phyloP scores from a whole-genome alignment of 2,329 filamentous ascomycete species.

The Cordyceps cateniannulata region DNA sequence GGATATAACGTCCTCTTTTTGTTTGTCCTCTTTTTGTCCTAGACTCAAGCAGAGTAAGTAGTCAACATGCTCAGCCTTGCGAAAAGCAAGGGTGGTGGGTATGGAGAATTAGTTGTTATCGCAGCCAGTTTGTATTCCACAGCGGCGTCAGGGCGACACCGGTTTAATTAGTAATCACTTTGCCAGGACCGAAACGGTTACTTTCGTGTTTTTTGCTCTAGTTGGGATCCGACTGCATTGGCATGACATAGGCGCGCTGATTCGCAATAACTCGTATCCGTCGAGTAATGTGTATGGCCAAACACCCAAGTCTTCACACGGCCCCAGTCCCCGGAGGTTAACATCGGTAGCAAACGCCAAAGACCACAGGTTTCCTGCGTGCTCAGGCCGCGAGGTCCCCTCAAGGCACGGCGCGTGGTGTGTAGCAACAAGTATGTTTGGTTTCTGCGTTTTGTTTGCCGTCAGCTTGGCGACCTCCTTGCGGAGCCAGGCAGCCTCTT shows the following conservation, averaged over 20 bases:
- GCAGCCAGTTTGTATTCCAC: too few species aligned
- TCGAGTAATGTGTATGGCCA: slow-evolving; percentile 43
- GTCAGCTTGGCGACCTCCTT: slow-evolving; percentile 25
- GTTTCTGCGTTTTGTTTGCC: slow-evolving; percentile 16
- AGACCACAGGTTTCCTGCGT: slow-evolving; percentile 39
- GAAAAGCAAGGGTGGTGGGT: too few species aligned
- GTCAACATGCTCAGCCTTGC: too few species aligned
- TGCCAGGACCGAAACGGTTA: background rate
- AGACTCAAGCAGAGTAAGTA: too few species aligned
- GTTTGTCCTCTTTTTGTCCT: too few species aligned
- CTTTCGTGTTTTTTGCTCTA: background rate
- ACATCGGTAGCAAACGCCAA: slow-evolving; percentile 45
- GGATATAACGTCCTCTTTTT: too few species aligned
- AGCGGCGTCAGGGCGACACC: too few species aligned
- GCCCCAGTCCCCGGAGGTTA: slow-evolving; percentile 24
- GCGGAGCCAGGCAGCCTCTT: slow-evolving; percentile 46
- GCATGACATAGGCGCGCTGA: slow-evolving; percentile 36
- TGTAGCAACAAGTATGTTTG: slow-evolving; percentile 42
- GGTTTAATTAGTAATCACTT: background rate
- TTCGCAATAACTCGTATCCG: slow-evolving; percentile 36
- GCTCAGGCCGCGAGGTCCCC: slow-evolving; percentile 41
- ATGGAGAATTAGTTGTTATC: too few species aligned
- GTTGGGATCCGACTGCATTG: background rate
- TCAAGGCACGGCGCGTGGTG: slow-evolving; percentile 50
- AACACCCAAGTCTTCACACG: slow-evolving; percentile 37